Base-by-base conservation (phyloP, 73 alveolate genomes). In the Paramecium caudatum region DNA sequence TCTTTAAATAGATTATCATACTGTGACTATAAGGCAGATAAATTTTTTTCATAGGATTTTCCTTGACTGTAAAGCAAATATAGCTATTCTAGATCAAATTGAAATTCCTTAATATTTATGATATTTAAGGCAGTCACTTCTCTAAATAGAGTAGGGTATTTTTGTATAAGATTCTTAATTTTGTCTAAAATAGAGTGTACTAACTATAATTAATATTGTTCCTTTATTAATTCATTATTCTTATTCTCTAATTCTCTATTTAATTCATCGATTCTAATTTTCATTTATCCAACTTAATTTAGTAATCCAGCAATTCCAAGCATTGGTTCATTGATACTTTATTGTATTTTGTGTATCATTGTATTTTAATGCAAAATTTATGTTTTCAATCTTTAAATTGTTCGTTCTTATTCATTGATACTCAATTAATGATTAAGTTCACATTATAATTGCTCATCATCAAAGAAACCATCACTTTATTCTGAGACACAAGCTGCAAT, bases 261-360 rank as follows among this genome's bases (percentile, higher is more conserved):
- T 21, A 74, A 43, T 74, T 41, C 62, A 9, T 41, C 68, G 2
- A 74, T 41, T 39, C 12, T 41, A 37, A 21, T 21, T 74, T 74
- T 74, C 21, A 74, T 39, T 41, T 37, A 74, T 4, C 88, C 88
- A 17, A 74, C 88, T 16, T 30, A 41, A 41, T 74, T 41, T 8
- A 74, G 32, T 74, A 74, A 74, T 39, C 88, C 88, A 4, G 88
- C 88, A 41, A 74, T 34, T 16, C 88, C 88, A 27, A 74, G 47
- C 62, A 74, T 37, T 2, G 88, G 88, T 21, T 74, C 88, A 74
- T 74, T 74, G 17, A 74, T 37, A 21, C 88, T 74, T 74, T 74
- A 74, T 74, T 74, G 8, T 21, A 74, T 41, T 34, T 74, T 74
- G 12, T 30, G 43, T 4, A 74, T 12, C n/a, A 74, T 39, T 10